These are phyloP conservation scores for Trichoderma hamatum DNA, from an alignment of 2,329 filamentous ascomycete genomes.

Conservation along the genomic window DNA sequence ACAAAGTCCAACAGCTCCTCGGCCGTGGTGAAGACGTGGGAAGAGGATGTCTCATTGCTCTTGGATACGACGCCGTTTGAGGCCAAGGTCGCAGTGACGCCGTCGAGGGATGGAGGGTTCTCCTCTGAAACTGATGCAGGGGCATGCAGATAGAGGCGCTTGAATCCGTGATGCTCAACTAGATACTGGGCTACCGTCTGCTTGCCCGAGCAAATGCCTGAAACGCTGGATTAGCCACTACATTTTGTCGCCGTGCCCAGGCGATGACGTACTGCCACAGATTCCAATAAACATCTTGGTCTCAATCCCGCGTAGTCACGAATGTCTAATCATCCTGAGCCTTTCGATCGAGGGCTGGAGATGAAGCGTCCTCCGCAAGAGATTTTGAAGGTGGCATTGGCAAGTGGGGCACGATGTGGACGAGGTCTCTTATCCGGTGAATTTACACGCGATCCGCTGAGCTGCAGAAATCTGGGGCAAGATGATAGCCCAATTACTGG, in stretches of 20 bases:
- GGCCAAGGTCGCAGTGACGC: constrained; percentile 29
- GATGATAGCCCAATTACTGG: neutral
- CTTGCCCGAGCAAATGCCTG: constrained; percentile 93
- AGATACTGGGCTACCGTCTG: constrained; percentile 87
- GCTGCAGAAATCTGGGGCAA: neutral
- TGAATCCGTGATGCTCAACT: constrained; percentile 80
- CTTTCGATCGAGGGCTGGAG: neutral
- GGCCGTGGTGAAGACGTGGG: constrained; percentile 59
- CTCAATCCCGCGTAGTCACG: neutral
- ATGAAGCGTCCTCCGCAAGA: constrained; percentile 9
- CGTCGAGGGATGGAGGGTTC: constrained; percentile 12
- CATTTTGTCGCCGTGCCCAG: neutral
- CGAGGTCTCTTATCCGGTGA: neutral
- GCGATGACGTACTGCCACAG: constrained; percentile 64
- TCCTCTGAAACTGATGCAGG: constrained; percentile 6
- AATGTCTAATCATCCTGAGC: neutral
- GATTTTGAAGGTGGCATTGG: constrained; percentile 22
- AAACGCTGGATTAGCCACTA: constrained; percentile 26
- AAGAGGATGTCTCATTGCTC: constrained; percentile 34
- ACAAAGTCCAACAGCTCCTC: constrained; percentile 80
- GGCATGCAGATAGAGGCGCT: constrained; percentile 63
- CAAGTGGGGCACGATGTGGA: constrained; percentile 16
- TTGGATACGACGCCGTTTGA: constrained; percentile 36
- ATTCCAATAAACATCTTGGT: constrained; percentile 72
- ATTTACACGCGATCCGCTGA: neutral